Evolutionary conservation across 2,329 filamentous ascomycete genomes (phyloP), one percentile per base, ranked within the genome.

Genomic region (Trichoderma sp.): DNA sequence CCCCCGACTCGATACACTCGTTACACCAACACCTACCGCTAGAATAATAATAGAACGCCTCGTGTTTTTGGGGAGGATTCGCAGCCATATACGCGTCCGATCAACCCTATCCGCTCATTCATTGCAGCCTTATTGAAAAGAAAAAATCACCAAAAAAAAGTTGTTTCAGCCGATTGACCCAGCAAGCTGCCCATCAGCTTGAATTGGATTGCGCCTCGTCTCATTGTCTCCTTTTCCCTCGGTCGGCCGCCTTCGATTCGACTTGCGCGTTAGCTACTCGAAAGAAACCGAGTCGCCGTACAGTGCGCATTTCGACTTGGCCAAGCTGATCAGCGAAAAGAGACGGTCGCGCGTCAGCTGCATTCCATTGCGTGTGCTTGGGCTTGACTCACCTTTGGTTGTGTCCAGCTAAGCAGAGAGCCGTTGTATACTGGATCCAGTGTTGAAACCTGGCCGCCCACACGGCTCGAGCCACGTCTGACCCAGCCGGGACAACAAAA

Each of bases 11-110:
- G 30, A 70, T 70, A 57, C 68, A 55, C 59, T 70, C 68, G 23
- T 70, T 70, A 63, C 34, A 58, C 23, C 64, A 67, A 58, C 11
- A 67, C 65, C 65, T 68, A 59, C 65, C 65, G 65, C 65, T 68
- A 68, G 65, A 68, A 68, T 68, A 68, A 68, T 68, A 59, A 59
- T 68, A 68, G 55, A 68, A 68, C 65, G 36, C 65, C 65, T 68
- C 65, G 65, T 68, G 53, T 59, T 59, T 65, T 68, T 68, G 15
- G 65, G 55, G 26, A 32, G 53, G 65, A 68, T 20, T 68, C 65
- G 65, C 65, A 68, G 26, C 53, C 26, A 32, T n/a, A 34, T 68
- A 68, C 65, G 65, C 65, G 65, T 68, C 65, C 65, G 36, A 59
- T 68, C 15, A 26, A 59, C 65, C 66, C 66, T 36, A 50, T 68